Evolutionary conservation across 306 rosid genomes (phyloP), one percentile per base, ranked within the genome.

Genomic region (Elaeagnus macrophylla): DNA sequence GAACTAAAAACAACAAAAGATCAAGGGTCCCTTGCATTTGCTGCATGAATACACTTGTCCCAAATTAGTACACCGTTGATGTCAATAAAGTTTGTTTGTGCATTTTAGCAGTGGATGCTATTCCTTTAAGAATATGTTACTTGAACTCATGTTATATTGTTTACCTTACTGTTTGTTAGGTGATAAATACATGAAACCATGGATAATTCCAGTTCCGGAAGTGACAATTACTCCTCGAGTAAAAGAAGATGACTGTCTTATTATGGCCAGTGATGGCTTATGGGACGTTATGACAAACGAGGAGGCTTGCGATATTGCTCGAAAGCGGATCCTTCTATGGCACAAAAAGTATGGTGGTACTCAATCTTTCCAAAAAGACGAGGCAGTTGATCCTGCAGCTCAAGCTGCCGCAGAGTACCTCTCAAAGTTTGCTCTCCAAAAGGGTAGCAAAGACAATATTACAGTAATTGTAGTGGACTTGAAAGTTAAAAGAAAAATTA

Each of bases 231-330:
- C 81, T 47, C 61, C 55, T 0, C 59, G 94, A 69, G 84, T 71
- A 45, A 81, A 75, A 68, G 79, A 72, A 11, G 95, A 87, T 0
- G 87, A 87, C 62, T 83, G 86, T 67, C 89, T 87, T 39, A 67
- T 83, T 65, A 59, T 87, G 58, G 95, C 94, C 55, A 83, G 84
- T 5, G 95, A 83, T 18, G 95, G 95, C 13, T 65, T 87, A 48
- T 87, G 95, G 95, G 95, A 87, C 73, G 88, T 83, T 12, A 69
- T 87, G 58, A 83, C 86, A 45, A 81, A 83, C 42, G 86, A 87
- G 67, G 95, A 83, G 68, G 95, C 79, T n/a, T 87, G 94, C 14
- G 87, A 83, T 13, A 50, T 78, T 59, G 95, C 95, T 2, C 74
- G 84, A 63, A 83, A 63, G 71, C 45, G 94, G 53, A 81, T 87